Evolutionary conservation across 2,329 filamentous ascomycete genomes (phyloP).

Genomic region (Emergomyces africanus): DNA sequence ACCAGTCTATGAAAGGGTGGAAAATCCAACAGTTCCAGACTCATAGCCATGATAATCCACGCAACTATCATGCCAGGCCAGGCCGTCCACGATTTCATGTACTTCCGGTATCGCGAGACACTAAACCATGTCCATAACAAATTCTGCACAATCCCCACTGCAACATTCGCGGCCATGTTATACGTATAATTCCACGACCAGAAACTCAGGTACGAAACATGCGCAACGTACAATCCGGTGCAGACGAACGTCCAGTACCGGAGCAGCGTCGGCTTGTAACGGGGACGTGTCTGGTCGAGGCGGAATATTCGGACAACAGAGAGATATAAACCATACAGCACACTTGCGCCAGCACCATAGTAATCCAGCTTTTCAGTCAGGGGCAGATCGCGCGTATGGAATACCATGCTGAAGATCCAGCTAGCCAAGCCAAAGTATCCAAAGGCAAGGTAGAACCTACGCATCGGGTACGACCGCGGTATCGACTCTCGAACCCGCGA

Average conservation of each 20-base stretch:
- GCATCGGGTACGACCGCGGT: slow-evolving; percentile 59
- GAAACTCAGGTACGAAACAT: slow-evolving; percentile 73
- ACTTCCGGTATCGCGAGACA: slow-evolving; percentile 56
- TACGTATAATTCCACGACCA: slow-evolving; percentile 93
- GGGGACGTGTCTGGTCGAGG: slow-evolving; percentile 49
- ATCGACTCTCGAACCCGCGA: slow-evolving; percentile 55
- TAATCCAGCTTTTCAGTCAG: slow-evolving; percentile 92
- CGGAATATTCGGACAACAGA: slow-evolving; percentile 70
- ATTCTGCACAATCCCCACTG: slow-evolving; percentile 67
- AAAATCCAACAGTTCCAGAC: slow-evolving; percentile 89
- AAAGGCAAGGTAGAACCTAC: slow-evolving; percentile 67
- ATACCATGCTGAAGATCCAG: slow-evolving; percentile 82
- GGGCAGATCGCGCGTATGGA: slow-evolving; percentile 79
- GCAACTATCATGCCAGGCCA: slow-evolving; percentile 87
- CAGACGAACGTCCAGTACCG: slow-evolving; percentile 68
- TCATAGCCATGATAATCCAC: slow-evolving; percentile 89
- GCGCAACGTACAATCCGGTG: slow-evolving; percentile 54
- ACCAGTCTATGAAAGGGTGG: slow-evolving; percentile 68
- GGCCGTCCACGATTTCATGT: slow-evolving; percentile 63
- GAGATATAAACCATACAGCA: slow-evolving; percentile 86
- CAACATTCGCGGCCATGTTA: slow-evolving; percentile 94
- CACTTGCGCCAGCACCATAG: slow-evolving; percentile 78
- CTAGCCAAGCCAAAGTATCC: slow-evolving; percentile 68
- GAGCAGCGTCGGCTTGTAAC: slow-evolving; percentile 42
- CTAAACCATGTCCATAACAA: slow-evolving; percentile 78